These are phyloP conservation scores for Dothideomycetidae sp. DNA, from an alignment of 2,329 filamentous ascomycete species.

Conservation along the genomic window DNA sequence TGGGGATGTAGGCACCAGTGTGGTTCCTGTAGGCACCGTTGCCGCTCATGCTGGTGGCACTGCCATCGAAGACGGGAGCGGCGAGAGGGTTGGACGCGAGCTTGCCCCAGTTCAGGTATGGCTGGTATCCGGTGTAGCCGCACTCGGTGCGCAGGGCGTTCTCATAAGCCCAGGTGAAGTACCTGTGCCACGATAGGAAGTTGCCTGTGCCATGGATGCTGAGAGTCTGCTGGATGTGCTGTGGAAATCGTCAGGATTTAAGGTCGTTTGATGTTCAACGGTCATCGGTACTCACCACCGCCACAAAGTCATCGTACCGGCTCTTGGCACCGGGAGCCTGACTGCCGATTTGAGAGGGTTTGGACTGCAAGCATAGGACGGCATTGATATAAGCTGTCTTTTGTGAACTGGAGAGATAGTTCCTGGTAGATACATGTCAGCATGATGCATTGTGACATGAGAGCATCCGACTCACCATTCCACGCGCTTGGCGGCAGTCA, in stretches of 20 bases:
- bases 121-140: slow-evolving; percentile 28
- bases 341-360: slow-evolving; percentile 14
- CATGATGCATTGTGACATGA: not conserved
- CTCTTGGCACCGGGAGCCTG: slow-evolving; percentile 16
- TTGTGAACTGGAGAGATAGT: slow-evolving; percentile 14
- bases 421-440: slow-evolving; percentile 5
- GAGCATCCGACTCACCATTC: slow-evolving; percentile 1
- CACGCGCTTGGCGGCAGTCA: slow-evolving; percentile 13
- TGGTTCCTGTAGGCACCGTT: slow-evolving; percentile 20
- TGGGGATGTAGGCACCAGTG: slow-evolving; percentile 25
- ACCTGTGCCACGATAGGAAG: slow-evolving; percentile 26
- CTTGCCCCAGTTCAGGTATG: slow-evolving; percentile 41
- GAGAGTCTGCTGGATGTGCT: slow-evolving; percentile 17
- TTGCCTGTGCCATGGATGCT: slow-evolving; percentile 16
- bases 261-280: no score
- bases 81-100: slow-evolving; percentile 30
- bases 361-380: slow-evolving; percentile 19
- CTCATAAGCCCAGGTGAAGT: slow-evolving; percentile 30
- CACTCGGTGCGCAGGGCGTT: slow-evolving; percentile 29
- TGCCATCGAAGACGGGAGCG: slow-evolving; percentile 44
- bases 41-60: slow-evolving; percentile 27
- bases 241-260: no score
- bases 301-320: slow-evolving; percentile 21
- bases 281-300: slow-evolving; percentile 7
- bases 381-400: slow-evolving; percentile 21